Evolutionary conservation across 129 eudicot species (phyloP), one percentile per base, ranked within the genome.

Genomic region (Centaurea solstitialis): DNA sequence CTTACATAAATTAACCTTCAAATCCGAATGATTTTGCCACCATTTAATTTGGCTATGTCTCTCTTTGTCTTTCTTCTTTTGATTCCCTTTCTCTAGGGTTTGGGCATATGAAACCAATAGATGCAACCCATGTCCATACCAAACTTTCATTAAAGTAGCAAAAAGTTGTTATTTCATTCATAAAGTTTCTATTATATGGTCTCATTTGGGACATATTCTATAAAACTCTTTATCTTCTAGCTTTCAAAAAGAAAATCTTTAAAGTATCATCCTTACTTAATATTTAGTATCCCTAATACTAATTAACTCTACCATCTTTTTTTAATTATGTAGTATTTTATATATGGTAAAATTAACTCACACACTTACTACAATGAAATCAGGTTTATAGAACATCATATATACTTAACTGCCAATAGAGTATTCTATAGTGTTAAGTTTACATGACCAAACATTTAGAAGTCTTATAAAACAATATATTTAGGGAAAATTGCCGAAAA

Each of bases 161-260:
- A 76, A 82, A 82, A 82, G 86, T 70, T 47, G 77, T 82, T 82
- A 82, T 82, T 82, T 82, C 82, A 40, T 76, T 40, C 78, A 8
- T 57, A 82, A 82, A 82, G 86, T 41, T 78, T 76, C 37, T 76
- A 82, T 82, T 82, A 82, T 82, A 82, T 82, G 78, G 68, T 69
- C 81, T 76, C 73, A 26, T 61, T 70, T 82, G 72, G 77, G 70
- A 68, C 23, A 21, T 66, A 57, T 76, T 20, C 45, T 4, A 6
- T 76, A 30, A 4, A 57, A 26, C 30, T 12, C 22, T 5, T 72
- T 72, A 23, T 72, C 33, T 40, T 72, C 43, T 72, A 26, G 30
- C 30, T 72, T 41, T n/a, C 18, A 68, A 70, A 39, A 17, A 39
- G 28, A 62, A 62, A 62, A 62, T 9, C 68, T 62, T 62, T 62